These are phyloP conservation scores for Pelargonium citronellum DNA, from an alignment of 441 rosid species.

Conservation along the genomic window DNA sequence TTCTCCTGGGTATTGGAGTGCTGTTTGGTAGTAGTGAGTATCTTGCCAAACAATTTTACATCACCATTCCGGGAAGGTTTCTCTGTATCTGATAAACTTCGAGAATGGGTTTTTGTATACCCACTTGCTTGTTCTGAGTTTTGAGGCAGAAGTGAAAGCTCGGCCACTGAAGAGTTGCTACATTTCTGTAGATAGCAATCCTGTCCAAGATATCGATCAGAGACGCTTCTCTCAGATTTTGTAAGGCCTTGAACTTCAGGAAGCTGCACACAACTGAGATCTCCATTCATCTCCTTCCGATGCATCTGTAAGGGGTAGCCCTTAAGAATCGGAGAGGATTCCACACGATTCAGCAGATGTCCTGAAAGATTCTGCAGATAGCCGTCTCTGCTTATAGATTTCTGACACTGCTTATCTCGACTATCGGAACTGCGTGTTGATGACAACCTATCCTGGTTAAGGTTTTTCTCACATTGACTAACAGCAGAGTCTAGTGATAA, in stretches of 20 bases:
- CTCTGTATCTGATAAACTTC: constrained; percentile 42
- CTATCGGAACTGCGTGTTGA: constrained; percentile 29
- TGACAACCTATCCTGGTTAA: constrained; percentile 34
- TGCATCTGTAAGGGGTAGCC: constrained; percentile 42
- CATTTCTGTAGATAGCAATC: constrained; percentile 57
- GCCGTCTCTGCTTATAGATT: constrained; percentile 30
- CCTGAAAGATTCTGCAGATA: constrained; percentile 26
- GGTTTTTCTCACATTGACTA: constrained; percentile 24
- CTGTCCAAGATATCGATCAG: constrained; percentile 31
- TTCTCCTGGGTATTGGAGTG: constrained; percentile 30
- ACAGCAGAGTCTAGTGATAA: constrained; percentile 29
- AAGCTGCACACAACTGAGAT: constrained; percentile 23
- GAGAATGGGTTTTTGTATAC: constrained; percentile 32
- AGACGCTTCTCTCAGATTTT: constrained; percentile 32
- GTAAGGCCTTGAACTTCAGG: constrained; percentile 30
- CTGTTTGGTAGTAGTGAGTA: constrained; percentile 42
- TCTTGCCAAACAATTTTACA: constrained; percentile 82
- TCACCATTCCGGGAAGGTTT: constrained; percentile 57
- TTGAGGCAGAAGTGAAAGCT: constrained; percentile 34
- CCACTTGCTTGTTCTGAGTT: constrained; percentile 31
- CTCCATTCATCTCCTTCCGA: constrained; percentile 40
- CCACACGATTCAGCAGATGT: constrained; percentile 28
- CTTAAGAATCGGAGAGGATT: constrained; percentile 36
- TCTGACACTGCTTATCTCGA: constrained; percentile 23
- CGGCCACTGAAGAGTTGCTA: constrained; percentile 33